A percentile compares a stretch with the other conserved stretches of the same genome.
These are phyloP conservation scores for Polyporus tsugae DNA, from an alignment of 1,284 basidiomycete genomes.

Conservation along the genomic window DNA sequence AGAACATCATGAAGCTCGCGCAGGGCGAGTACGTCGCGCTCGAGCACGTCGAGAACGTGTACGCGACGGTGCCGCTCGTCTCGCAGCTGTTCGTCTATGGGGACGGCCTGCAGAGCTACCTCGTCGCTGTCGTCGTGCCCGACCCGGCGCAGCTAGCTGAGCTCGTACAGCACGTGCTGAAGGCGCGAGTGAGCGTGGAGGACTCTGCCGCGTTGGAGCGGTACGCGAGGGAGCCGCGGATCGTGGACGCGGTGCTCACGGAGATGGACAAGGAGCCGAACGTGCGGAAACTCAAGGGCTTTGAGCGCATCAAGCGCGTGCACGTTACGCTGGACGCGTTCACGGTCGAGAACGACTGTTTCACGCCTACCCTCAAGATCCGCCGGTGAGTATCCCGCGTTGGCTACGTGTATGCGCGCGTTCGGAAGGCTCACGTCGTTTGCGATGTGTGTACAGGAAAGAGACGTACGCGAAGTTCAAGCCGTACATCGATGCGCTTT, in stretches of 20 bases:
- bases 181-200: slow-evolving; percentile 59
- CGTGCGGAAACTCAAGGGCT: slow-evolving; percentile 79
- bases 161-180: slow-evolving; percentile 67
- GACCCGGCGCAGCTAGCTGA: slow-evolving; percentile 76
- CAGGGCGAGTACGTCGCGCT: slow-evolving; percentile 99
- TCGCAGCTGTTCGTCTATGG: slow-evolving; percentile 87
- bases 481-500: slow-evolving; percentile 69
- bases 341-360: slow-evolving; percentile 75
- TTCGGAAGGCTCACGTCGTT: slow-evolving; percentile 5
- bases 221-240: slow-evolving; percentile 68
- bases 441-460: slow-evolving; percentile 45
- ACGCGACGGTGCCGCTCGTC: slow-evolving; percentile 75
- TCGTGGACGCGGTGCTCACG: slow-evolving; percentile 68
- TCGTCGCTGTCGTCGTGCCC: slow-evolving; percentile 86
- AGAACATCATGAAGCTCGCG: slow-evolving; percentile 97
- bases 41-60: slow-evolving; percentile 92
- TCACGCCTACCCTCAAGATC: slow-evolving; percentile 88
- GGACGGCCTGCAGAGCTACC: slow-evolving; percentile 84
- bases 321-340: slow-evolving; percentile 80
- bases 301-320: slow-evolving; percentile 84
- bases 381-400: slow-evolving; percentile 54
- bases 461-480: slow-evolving; percentile 78
- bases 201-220: slow-evolving; percentile 62
- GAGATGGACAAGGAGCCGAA: slow-evolving; percentile 66
- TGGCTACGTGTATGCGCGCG: not conserved